These are phyloP conservation scores for Podaxis rugospora DNA, from an alignment of 768 basidiomycete species.

Conservation along the genomic window DNA sequence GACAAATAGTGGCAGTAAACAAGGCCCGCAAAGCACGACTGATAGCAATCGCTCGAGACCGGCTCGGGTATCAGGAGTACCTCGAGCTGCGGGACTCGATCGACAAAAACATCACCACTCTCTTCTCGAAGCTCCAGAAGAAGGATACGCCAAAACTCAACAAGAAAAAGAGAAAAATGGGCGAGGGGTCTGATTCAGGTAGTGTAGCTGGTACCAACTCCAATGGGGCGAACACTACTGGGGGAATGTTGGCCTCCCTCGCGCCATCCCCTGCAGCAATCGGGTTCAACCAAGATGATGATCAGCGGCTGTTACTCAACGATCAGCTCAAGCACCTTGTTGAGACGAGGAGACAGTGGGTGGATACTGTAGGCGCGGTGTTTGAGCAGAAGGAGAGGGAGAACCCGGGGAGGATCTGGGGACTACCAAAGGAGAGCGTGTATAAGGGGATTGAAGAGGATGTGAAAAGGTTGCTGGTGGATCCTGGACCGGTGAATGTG, in stretches of 20 bases:
- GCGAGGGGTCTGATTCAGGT: conserved; percentile 20
- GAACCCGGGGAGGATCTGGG: conserved; percentile 67
- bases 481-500: conserved; percentile 14
- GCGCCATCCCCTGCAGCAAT: conserved; percentile 68
- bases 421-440: conserved; percentile 71
- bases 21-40: conserved; percentile 77
- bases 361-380: conserved; percentile 66
- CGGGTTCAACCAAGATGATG: conserved; percentile 66
- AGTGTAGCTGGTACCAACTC: conserved; percentile 21
- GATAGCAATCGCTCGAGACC: conserved; percentile 71
- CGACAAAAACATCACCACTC: conserved; percentile 74
- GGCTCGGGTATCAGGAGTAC: conserved; percentile 91
- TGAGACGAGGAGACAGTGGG: conserved; percentile 73
- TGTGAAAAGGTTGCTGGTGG: conserved; percentile 35
- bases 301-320: conserved; percentile 55
- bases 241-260: conserved; percentile 25
- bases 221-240: conserved; percentile 23
- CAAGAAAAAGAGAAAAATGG: conserved; percentile 70
- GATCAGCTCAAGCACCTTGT: conserved; percentile 72
- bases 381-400: conserved; percentile 72
- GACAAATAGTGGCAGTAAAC: conserved; percentile 74
- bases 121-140: conserved; percentile 79
- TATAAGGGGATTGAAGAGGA: conserved; percentile 74
- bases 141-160: conserved; percentile 71
- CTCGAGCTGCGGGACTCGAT: conserved; percentile 78